Evolutionary conservation across 1,284 basidiomycete species (phyloP).

Genomic region (Fomitopsis pinicola): DNA sequence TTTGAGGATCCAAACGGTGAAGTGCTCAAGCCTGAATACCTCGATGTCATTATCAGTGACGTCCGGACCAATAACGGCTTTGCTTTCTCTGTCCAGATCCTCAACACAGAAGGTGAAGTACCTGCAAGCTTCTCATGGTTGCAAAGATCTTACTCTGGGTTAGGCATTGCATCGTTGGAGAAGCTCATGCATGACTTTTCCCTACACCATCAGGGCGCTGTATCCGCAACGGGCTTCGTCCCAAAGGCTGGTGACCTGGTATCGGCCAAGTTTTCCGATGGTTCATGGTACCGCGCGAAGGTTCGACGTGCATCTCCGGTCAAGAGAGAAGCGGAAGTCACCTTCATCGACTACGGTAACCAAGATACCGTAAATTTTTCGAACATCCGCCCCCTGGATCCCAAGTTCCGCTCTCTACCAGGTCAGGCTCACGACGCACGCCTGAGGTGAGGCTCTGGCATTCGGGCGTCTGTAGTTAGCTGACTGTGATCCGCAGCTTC

Average conservation of each 20-base stretch:
- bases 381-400: conserved; percentile 78
- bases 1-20: conserved; percentile 39
- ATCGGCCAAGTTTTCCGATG: conserved; percentile 86
- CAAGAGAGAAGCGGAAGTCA: conserved; percentile 87
- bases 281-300: conserved; percentile 92
- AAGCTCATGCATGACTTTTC: conserved; percentile 94
- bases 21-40: conserved; percentile 77
- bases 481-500: conserved; percentile 52
- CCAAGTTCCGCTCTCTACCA: conserved; percentile 80
- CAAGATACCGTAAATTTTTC: conserved; percentile 79
- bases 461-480: background rate
- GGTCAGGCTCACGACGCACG: conserved; percentile 83
- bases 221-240: conserved; percentile 58
- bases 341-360: conserved; percentile 88
- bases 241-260: conserved; percentile 88
- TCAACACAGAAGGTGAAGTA: conserved; percentile 77
- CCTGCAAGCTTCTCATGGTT: background rate
- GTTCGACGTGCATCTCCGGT: conserved; percentile 76
- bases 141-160: conserved; percentile 4
- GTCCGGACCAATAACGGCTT: conserved; percentile 75
- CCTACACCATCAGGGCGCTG: conserved; percentile 69
- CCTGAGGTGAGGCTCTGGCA: conserved; percentile 45
- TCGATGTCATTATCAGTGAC: conserved; percentile 91
- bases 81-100: conserved; percentile 87
- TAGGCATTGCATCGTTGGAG: conserved; percentile 85